Evolutionary conservation across 768 basidiomycete genomes (phyloP).

Genomic region (Lentinula sp.): DNA sequence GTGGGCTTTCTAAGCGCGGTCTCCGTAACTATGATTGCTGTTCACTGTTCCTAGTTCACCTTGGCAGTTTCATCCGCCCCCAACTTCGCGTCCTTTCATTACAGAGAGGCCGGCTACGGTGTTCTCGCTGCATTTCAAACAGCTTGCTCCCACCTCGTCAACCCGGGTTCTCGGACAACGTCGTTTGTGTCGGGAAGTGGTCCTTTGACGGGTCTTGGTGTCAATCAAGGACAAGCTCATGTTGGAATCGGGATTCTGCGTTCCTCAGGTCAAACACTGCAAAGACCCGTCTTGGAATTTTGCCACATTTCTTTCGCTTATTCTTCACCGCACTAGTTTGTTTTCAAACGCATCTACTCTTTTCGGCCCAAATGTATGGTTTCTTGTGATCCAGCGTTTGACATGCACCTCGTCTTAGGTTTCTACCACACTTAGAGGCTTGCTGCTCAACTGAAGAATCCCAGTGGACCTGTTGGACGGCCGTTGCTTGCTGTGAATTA

Average conservation of each 20-base stretch:
- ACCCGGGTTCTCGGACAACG: neutral
- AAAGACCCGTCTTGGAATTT: neutral
- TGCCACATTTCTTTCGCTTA: neutral
- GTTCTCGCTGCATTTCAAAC: neutral
- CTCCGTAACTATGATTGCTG: neutral
- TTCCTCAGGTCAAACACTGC: neutral
- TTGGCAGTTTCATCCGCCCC: neutral
- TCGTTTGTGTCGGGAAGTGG: conserved; percentile 1
- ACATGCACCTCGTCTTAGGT: neutral
- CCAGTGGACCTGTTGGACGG: neutral
- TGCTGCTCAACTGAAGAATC: neutral
- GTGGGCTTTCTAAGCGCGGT: neutral
- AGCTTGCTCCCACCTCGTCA: neutral
- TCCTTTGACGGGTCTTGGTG: neutral
- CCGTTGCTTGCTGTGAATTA: neutral
- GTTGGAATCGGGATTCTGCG: neutral
- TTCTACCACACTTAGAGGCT: neutral
- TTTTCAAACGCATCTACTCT: neutral
- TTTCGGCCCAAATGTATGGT: neutral
- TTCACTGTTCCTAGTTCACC: neutral
- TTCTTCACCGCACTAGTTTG: conserved; percentile 5
- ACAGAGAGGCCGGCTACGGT: conserved; percentile 6
- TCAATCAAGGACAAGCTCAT: neutral
- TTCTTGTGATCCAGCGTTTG: neutral
- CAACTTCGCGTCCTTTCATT: conserved; percentile 1